These are phyloP conservation scores for Puccinellia tenuiflora DNA, from an alignment of 176 grass and related monocot species.

Conservation along the genomic window DNA sequence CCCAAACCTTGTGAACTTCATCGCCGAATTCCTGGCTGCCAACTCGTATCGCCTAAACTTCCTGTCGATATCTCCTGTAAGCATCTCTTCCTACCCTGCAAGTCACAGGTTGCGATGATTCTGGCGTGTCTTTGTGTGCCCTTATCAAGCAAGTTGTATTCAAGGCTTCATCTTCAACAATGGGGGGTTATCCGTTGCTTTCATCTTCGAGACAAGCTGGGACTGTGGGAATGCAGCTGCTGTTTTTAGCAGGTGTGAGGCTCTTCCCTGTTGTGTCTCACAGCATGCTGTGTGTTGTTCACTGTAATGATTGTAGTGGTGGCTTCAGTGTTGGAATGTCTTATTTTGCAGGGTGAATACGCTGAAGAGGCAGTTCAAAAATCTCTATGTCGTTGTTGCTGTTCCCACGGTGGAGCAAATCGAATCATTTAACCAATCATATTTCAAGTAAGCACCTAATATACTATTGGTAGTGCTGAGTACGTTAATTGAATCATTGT, in stretches of 20 bases:
- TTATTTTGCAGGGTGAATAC: slow-evolving; percentile 38
- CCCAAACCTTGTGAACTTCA: slow-evolving; percentile 54
- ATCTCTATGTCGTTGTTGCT: slow-evolving; percentile 59
- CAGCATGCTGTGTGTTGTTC: not conserved
- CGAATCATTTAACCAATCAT: slow-evolving; percentile 66
- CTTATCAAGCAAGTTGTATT: not conserved
- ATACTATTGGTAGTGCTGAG: not conserved
- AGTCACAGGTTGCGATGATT: not conserved
- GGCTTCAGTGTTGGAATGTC: not conserved
- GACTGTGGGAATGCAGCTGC: slow-evolving; percentile 37
- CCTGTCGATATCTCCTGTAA: slow-evolving; percentile 36
- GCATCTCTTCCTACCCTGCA: not conserved
- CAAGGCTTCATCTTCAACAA: slow-evolving; percentile 9
- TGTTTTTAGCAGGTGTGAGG: slow-evolving; percentile 10
- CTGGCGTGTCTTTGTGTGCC: not conserved
- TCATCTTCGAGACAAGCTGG: slow-evolving; percentile 71
- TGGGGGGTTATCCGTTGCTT: slow-evolving; percentile 49
- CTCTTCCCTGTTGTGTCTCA: not conserved
- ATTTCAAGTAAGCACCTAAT: slow-evolving; percentile 48
- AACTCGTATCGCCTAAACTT: slow-evolving; percentile 77
- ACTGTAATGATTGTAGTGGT: not conserved
- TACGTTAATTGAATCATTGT: not conserved
- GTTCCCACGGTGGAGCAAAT: slow-evolving; percentile 66
- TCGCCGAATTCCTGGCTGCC: slow-evolving; percentile 47
- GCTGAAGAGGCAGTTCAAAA: slow-evolving; percentile 71